Base-by-base conservation (phyloP, 352 stramenopile genomes). In the Pythium volutum region DNA sequence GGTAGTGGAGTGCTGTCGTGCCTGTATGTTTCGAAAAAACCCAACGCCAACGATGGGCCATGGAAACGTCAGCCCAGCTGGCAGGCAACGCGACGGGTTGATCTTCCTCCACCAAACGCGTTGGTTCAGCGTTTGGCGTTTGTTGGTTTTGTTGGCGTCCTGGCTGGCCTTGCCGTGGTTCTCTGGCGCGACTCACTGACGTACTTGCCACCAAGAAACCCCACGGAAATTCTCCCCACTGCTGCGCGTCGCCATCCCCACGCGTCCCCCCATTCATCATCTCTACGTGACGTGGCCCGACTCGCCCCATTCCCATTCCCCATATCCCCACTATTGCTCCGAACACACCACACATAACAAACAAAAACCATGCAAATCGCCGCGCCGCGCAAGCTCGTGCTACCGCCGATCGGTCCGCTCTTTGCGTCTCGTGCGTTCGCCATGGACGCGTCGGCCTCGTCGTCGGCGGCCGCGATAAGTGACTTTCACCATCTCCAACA, bases 391-490 rank as follows among this genome's bases (percentile, higher is more conserved):
- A 77, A 74, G 52, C 72, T 87, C 38, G 76, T 88, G 51, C 57
- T 88, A 42, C 78, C 80, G 53, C 69, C 80, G 12, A 79, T 90
- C 39, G 69, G 76, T 9, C 77, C 80, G 50, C 64, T 87, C 33
- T 84, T 87, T 60, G 69, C 69, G 15, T 46, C 55, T 15, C 55
- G 55, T 46, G 46, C 34, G 29, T 63, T 55, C 34, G 64, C 72
- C 34, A 67, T 70, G 47, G 73, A 75, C 64, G 62, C 70, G 27
- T 46, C 25, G 22, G 5, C 42, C 10, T 7, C 20, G 22, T 8
- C 26, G 45, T 36, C 45, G 45, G 25, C 45, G 20, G 43, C 23
- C 5, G 10, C 20, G 43, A 25, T 50, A 8, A 31, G 22, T 18
- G 45, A 51, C 26, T 51, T 45, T 23, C 27, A 47, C 23, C 51